A percentile compares a stretch with the other conserved stretches of the same genome.
Evolutionary conservation across 257 asterid species (phyloP).

Genomic region (Perilla frutescens): DNA sequence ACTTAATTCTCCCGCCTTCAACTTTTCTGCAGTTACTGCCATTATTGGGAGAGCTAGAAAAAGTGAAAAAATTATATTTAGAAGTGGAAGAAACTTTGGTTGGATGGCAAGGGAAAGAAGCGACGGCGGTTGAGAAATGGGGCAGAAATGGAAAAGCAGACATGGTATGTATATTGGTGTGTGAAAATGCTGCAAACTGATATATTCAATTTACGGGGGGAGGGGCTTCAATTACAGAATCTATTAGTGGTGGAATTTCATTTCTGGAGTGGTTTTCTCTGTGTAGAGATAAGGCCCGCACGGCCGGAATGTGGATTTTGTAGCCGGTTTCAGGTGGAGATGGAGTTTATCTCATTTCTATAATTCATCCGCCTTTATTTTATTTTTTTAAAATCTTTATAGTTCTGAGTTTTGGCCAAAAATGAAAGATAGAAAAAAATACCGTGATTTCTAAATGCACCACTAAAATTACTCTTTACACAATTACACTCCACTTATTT

Average conservation of each 20-base stretch:
- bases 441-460: no score
- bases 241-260: no score
- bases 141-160: conserved; percentile 42
- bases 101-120: conserved; percentile 39
- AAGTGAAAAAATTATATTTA: conserved; percentile 26
- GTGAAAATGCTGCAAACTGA: conserved; percentile 16
- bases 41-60: conserved; percentile 36
- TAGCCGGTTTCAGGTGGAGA: conserved; percentile 27
- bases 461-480: no score
- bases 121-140: conserved; percentile 43
- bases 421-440: no score
- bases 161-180: conserved; percentile 41
- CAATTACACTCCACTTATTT: no score
- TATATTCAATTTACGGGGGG: neutral
- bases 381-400: no score
- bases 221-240: neutral
- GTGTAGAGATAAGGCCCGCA: conserved; percentile 1
- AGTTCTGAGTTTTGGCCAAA: no score
- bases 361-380: no score
- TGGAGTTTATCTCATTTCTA: conserved; percentile 26
- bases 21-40: conserved; percentile 25
- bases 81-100: conserved; percentile 33
- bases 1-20: conserved; percentile 33
- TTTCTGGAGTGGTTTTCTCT: neutral
- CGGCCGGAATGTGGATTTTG: conserved; percentile 24